Base-by-base conservation (phyloP, 1,284 basidiomycete species). In the Heimioporus retisporus region DNA sequence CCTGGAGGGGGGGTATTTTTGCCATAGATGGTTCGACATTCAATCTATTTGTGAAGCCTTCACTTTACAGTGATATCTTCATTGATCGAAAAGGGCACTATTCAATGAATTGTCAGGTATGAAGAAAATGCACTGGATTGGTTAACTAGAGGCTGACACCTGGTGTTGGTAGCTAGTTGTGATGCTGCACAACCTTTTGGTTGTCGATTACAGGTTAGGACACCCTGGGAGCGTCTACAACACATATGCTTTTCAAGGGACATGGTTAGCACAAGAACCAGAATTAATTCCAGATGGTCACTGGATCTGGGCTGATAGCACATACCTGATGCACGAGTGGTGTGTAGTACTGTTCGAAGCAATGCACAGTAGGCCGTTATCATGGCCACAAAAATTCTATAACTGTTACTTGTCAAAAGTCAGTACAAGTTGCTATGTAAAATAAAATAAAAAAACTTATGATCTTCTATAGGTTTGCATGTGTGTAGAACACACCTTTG, bases 91-190 rank as follows among this genome's bases (percentile, higher is more conserved):
- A 71, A 19, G 44, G 44, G 19, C 19, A 46, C 14, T 46, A 46
- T 46, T 46, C 19, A 19, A 14, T 71, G 2, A 70, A 65, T 8
- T 68, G 63, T 59, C 69, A 70, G 50, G 66, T 68, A 62, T 7
- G 28, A 16, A 11, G 3, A 6, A 46, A 15, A 46, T 6, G 7
- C 19, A 46, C 44, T 6, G 3, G 44, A 46, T 19, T 46, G 14
- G 44, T 14, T 6, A 15, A 19, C 19, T 19, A 46, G 28, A 28
- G 5, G 28, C 28, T 28, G 28, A 28, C 28, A 28, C 28, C 5
- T 28, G 28, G 28, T 28, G 28, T 28, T n/a, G 5, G 43, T 21
- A 65, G 63, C 16, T 66, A 14, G 23, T 55, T 3, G 10, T 71
- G 0, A 63, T 69, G 60, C 25, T 4, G 3, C 44, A 70, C 18